These are phyloP conservation scores for Scheffersomyces titani DNA, from an alignment of 1,139 yeast genomes.

Conservation along the genomic window DNA sequence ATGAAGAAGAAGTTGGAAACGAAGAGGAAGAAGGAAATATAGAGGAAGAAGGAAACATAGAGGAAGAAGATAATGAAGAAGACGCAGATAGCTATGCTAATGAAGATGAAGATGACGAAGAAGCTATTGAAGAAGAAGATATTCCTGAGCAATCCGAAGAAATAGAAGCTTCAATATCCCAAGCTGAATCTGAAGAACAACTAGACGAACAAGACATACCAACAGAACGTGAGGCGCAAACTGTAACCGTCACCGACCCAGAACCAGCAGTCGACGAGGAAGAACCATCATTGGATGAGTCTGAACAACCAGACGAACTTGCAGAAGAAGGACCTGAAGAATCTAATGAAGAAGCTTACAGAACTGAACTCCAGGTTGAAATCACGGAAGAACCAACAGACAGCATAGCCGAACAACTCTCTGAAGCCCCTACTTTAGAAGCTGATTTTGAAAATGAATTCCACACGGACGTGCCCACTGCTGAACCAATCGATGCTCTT, in stretches of 20 bases:
- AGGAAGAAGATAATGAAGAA: background rate
- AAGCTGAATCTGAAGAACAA: background rate
- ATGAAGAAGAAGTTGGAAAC: slow-evolving; percentile 1
- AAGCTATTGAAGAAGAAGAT: background rate
- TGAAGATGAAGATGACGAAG: background rate
- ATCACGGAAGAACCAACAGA: background rate
- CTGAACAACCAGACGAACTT: slow-evolving; percentile 1
- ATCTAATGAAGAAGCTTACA: background rate
- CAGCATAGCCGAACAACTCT: background rate
- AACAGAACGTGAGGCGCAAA: background rate
- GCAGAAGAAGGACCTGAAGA: slow-evolving; percentile 1
- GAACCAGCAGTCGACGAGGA: background rate
- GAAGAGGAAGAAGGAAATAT: slow-evolving; percentile 1
- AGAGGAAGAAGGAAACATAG: slow-evolving; percentile 1
- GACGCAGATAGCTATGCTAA: background rate
- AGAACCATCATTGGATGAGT: background rate
- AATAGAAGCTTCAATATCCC: background rate
- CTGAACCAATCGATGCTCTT: background rate
- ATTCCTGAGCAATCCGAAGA: background rate
- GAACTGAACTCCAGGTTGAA: background rate
- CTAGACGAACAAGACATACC: background rate
- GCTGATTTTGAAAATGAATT: background rate
- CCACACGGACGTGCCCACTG: background rate
- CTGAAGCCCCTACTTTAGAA: background rate
- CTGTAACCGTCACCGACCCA: background rate